Conservation (phyloP, 2,329 filamentous ascomycete species). For the Verticillium albo-atrum region DNA sequence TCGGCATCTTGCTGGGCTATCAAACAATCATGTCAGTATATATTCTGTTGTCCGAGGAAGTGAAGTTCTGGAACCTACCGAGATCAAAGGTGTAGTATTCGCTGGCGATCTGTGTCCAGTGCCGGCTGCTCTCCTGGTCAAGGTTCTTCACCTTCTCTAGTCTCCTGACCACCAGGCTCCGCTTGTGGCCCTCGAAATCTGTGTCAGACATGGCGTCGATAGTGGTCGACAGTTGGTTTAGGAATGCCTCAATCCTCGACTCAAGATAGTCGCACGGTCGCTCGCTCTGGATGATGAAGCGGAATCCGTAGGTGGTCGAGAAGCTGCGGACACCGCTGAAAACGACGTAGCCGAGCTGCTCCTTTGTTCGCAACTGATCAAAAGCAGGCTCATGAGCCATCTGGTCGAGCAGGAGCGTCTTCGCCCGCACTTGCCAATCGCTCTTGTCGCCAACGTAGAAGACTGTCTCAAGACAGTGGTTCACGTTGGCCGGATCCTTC, state of each 20-base stretch:
- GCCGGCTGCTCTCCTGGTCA: conserved; percentile 73
- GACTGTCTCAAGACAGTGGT: conserved; percentile 78
- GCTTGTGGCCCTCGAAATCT: conserved; percentile 88
- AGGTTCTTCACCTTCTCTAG: conserved; percentile 93
- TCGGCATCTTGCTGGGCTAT: conserved; percentile 72
- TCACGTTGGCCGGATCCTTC: conserved; percentile 84
- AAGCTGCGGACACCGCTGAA: conserved; percentile 73
- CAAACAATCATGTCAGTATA: conserved; percentile 11
- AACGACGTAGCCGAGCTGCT: conserved; percentile 95
- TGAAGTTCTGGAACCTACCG: conserved; percentile 46
- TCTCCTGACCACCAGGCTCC: conserved; percentile 79
- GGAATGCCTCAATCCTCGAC: conserved; percentile 79
- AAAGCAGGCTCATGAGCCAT: conserved; percentile 92
- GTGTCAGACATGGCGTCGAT: conserved; percentile 72
- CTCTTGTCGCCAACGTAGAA: conserved; percentile 65
- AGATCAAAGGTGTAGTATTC: conserved; percentile 89
- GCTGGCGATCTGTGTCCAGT: conserved; percentile 80
- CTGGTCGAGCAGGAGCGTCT: conserved; percentile 77
- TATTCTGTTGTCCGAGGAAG: not conserved
- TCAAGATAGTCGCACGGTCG: conserved; percentile 80
- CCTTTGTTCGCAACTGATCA: conserved; percentile 91
- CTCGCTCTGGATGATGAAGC: conserved; percentile 92
- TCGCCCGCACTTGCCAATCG: conserved; percentile 68
- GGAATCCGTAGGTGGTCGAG: conserved; percentile 76
- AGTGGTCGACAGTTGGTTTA: conserved; percentile 60